Conservation (phyloP, 2,329 filamentous ascomycete species). For the Fusarium continuum region DNA sequence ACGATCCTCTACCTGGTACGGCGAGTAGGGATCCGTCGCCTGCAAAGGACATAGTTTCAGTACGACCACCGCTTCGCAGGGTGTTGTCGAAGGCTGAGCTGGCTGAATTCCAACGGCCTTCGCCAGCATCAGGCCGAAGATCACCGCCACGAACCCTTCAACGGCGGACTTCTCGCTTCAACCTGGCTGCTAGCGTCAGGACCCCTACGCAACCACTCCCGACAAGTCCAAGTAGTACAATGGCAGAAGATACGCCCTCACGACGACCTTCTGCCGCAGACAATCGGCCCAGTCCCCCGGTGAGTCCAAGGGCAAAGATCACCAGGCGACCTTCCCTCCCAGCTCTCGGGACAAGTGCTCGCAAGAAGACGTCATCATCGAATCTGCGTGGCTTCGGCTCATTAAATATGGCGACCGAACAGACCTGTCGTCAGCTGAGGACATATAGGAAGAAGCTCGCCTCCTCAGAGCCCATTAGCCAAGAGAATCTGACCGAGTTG, state of each 20-base stretch:
- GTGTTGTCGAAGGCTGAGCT: slow-evolving; percentile 89
- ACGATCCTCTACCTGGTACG: slow-evolving; percentile 54
- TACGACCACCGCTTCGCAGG: slow-evolving; percentile 79
- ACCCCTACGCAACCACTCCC: slow-evolving; percentile 54
- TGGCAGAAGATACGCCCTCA: slow-evolving; percentile 57
- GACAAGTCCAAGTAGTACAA: slow-evolving; percentile 52
- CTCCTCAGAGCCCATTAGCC: slow-evolving; percentile 64
- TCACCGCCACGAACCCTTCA: slow-evolving; percentile 65
- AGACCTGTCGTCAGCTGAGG: slow-evolving; percentile 69
- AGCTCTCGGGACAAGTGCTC: slow-evolving; percentile 54
- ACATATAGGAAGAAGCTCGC: slow-evolving; percentile 71
- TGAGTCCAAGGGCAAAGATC: slow-evolving; percentile 59
- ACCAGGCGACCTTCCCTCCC: slow-evolving; percentile 65
- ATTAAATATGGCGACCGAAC: slow-evolving; percentile 70
- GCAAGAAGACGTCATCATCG: slow-evolving; percentile 59
- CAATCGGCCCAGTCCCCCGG: slow-evolving; percentile 58
- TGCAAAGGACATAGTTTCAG: slow-evolving; percentile 60
- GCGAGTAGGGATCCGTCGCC: slow-evolving; percentile 64
- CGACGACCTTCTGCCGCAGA: slow-evolving; percentile 58
- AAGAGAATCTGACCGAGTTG: slow-evolving; percentile 68
- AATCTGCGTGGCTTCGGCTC: slow-evolving; percentile 63
- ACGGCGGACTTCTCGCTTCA: slow-evolving; percentile 64
- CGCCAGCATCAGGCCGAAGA: slow-evolving; percentile 57
- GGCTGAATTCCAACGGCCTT: slow-evolving; percentile 75
- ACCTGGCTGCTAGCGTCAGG: slow-evolving; percentile 49